Percentiles rank a stretch among this genome's conserved stretches.
Evolutionary conservation across 352 stramenopile genomes (phyloP).

Genomic region (Phytopythium sindhum): DNA sequence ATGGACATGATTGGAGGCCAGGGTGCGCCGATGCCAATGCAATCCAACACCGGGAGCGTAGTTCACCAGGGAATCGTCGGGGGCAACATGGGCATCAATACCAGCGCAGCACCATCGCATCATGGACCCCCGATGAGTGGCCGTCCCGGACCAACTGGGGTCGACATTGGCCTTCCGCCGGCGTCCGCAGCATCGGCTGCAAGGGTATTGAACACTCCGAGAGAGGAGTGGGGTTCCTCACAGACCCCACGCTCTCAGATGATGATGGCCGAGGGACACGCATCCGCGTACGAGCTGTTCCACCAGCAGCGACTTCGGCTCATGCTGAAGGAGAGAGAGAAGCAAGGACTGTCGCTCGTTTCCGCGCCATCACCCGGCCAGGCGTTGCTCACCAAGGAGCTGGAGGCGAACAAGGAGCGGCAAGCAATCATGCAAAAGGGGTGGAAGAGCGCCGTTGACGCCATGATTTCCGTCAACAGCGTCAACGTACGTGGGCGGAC

Average conservation of each 20-base stretch:
- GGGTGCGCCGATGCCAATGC: background rate
- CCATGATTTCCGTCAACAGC: constrained; percentile 73
- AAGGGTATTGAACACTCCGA: constrained; percentile 60
- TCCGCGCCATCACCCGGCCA: constrained; percentile 79
- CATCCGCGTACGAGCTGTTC: constrained; percentile 84
- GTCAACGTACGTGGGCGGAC: constrained; percentile 29
- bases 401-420: constrained; percentile 85
- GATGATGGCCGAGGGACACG: constrained; percentile 78
- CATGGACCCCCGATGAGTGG: constrained; percentile 1
- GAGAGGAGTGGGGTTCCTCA: constrained; percentile 86
- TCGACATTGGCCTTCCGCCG: constrained; percentile 32
- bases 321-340: constrained; percentile 83
- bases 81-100: constrained; percentile 14
- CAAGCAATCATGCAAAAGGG: constrained; percentile 89
- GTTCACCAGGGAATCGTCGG: constrained; percentile 14
- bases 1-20: constrained; percentile 6
- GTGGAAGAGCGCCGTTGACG: constrained; percentile 83
- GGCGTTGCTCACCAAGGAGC: constrained; percentile 84
- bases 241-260: constrained; percentile 81
- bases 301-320: constrained; percentile 81
- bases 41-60: background rate
- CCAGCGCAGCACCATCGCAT: constrained; percentile 4
- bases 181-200: constrained; percentile 33
- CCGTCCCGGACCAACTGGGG: constrained; percentile 2
- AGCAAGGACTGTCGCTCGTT: constrained; percentile 71